Percentiles rank a stretch among this genome's conserved stretches.
Conservation (phyloP, 495 filamentous ascomycete genomes). For the Neurospora sp. region DNA sequence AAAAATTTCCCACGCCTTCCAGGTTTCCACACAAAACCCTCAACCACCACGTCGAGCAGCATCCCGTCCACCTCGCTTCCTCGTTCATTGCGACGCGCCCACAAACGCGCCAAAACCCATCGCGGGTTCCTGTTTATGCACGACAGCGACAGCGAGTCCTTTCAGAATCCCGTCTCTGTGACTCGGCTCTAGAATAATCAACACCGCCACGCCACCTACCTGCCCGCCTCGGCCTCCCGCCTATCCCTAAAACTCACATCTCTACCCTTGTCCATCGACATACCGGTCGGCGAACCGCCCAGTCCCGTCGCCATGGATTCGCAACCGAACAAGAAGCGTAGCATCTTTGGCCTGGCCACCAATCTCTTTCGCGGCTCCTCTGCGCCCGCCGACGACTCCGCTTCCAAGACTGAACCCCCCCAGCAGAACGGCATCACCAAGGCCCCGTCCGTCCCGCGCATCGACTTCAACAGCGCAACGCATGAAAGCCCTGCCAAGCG, state of each 20-base stretch:
- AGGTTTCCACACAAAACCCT: constrained; percentile 5
- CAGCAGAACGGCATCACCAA: constrained; percentile 3
- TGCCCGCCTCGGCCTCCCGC: not conserved
- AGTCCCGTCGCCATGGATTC: constrained; percentile 19
- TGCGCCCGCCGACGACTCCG: constrained; percentile 8
- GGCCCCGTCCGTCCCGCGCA: constrained; percentile 4
- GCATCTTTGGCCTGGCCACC: constrained; percentile 19
- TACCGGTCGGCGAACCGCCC: not conserved
- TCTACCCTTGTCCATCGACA: not conserved
- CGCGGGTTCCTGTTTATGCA: constrained; percentile 4
- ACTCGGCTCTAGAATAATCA: not conserved
- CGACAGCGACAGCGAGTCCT: not conserved
- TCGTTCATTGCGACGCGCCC: constrained; percentile 1
- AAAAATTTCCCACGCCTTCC: constrained; percentile 2
- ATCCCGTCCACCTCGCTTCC: not conserved
- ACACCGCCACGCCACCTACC: not conserved
- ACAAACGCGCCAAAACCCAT: not conserved
- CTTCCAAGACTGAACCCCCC: constrained; percentile 1
- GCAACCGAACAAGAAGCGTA: constrained; percentile 17
- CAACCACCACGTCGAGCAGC: not conserved
- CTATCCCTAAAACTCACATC: not conserved
- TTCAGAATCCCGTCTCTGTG: not conserved
- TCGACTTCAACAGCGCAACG: constrained; percentile 17
- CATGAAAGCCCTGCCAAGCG: constrained; percentile 28
- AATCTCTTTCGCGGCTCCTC: constrained; percentile 17